phyloP scores from a whole-genome alignment of 768 basidiomycete genomes.

The Rhodosporidiobolus odoratus region DNA sequence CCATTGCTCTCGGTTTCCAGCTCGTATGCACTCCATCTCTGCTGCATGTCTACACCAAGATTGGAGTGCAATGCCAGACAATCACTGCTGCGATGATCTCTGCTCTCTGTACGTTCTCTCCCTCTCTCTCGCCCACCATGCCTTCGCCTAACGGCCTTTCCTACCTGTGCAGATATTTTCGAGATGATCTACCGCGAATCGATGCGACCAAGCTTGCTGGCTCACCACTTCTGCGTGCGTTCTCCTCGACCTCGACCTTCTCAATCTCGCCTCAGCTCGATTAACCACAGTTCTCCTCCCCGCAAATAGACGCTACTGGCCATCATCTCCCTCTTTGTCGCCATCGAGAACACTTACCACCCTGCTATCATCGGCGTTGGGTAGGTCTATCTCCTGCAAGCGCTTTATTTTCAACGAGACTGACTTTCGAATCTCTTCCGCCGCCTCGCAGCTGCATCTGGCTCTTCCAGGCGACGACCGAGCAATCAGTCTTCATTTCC shows the following conservation, averaged over 20 bases:
- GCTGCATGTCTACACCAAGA: neutral
- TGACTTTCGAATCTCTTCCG: neutral
- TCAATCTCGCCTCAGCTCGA: neutral
- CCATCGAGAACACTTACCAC: constrained; percentile 4
- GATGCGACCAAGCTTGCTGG: neutral
- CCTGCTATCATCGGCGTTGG: neutral
- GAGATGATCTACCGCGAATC: constrained; percentile 7
- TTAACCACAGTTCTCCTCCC: neutral
- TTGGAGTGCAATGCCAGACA: neutral
- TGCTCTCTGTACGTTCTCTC: neutral
- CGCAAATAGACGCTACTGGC: constrained; percentile 1
- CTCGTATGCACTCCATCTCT: neutral
- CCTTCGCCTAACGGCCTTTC: neutral
- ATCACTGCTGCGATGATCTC: neutral
- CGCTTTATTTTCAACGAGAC: no score
- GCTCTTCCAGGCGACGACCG: constrained; percentile 15
- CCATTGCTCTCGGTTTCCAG: neutral
- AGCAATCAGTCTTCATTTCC: constrained; percentile 1
- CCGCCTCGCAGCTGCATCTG: neutral
- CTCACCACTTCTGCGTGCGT: constrained; percentile 8
- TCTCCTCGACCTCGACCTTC: neutral
- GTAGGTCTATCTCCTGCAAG: neutral
- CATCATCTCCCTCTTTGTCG: neutral
- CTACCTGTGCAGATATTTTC: neutral
- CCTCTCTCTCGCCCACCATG: neutral